Evolutionary conservation across 208 protist species (phyloP), one percentile per base, ranked within the genome.

Genomic region (Trypanosoma theileri): DNA sequence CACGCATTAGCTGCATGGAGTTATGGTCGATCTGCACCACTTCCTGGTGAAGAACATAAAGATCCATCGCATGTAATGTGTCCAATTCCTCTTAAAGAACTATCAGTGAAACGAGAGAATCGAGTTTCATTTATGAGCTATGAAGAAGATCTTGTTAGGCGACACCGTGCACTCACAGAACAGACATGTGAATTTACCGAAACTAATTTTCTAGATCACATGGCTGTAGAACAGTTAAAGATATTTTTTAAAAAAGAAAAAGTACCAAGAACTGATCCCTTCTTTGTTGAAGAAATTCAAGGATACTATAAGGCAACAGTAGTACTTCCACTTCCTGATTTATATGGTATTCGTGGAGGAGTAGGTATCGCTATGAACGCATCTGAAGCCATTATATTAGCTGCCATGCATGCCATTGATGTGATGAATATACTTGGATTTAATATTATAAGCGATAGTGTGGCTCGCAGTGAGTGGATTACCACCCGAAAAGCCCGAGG

Each of bases 371-470:
- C 84, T 14, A 46, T 64, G 55, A 86, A 61, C 26, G 70, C 68
- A 12, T 42, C 55, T 12, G 85, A 92, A 21, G 88, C 91, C 13
- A 59, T 82, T 53, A 68, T 74, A 7, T 74, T 96, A 0, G 88
- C 91, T 6, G 84, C 88, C 3, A 94, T 93, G 86, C 91, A 96
- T 69, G 88, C 91, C 0, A 73, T 96, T 16, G 88, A 96, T 69
- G 77, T 91, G 17, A 74, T 93, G 6, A 71, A 76, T 46, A 19
- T 59, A 28, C 78, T 96, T 58, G 84, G 81, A n/a, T 53, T 92
- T 12, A 42, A 54, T 35, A 52, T 78, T 14, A 60, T 61, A 19
- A 11, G 7, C 41, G 40, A 50, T 12, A 31, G 16, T 24, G 14
- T 3, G 16, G 54, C 22, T 6, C 64, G 67, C 0, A 66, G 71